Conservation (phyloP, 2,329 filamentous ascomycete genomes). For the Aspergillus caelatus region DNA sequence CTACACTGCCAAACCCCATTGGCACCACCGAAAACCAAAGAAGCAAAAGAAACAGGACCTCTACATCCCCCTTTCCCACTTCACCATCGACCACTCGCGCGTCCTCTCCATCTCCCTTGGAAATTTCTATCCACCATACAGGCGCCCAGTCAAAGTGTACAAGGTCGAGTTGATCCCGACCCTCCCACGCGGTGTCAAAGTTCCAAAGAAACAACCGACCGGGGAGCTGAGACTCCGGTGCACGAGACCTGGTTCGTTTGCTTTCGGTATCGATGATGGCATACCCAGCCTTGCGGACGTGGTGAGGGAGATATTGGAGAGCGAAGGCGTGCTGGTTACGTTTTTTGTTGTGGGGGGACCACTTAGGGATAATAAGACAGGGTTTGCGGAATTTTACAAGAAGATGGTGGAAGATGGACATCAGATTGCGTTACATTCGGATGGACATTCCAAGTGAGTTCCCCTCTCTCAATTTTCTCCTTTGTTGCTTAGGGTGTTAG, state of each 20-base stretch:
- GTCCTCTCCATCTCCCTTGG: conserved; percentile 64
- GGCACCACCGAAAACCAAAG: not conserved
- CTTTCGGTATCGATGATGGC: conserved; percentile 73
- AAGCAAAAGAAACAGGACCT: conserved; percentile 50
- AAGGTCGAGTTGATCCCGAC: conserved; percentile 63
- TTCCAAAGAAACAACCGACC: conserved; percentile 64
- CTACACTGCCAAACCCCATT: conserved; percentile 50
- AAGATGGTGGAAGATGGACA: conserved; percentile 66
- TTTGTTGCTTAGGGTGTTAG: not conserved
- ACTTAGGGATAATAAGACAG: conserved; percentile 60
- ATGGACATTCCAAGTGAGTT: conserved; percentile 64
- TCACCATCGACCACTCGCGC: conserved; percentile 61
- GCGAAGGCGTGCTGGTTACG: conserved; percentile 66
- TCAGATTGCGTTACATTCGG: conserved; percentile 70
- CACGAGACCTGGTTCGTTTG: conserved; percentile 69
- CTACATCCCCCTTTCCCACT: conserved; percentile 69
- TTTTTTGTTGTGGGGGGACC: conserved; percentile 72
- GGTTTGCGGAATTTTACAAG: conserved; percentile 65
- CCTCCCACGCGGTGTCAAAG: conserved; percentile 54
- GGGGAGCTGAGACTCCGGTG: conserved; percentile 66
- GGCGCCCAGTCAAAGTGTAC: conserved; percentile 54
- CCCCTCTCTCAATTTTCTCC: too few species aligned
- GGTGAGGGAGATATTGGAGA: conserved; percentile 63
- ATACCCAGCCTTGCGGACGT: conserved; percentile 61
- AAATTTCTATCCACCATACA: conserved; percentile 60